A percentile compares a stretch with the other conserved stretches of the same genome.
These are phyloP conservation scores for Exutisphaerella laricina DNA, from an alignment of 2,329 filamentous ascomycete genomes.

Conservation along the genomic window DNA sequence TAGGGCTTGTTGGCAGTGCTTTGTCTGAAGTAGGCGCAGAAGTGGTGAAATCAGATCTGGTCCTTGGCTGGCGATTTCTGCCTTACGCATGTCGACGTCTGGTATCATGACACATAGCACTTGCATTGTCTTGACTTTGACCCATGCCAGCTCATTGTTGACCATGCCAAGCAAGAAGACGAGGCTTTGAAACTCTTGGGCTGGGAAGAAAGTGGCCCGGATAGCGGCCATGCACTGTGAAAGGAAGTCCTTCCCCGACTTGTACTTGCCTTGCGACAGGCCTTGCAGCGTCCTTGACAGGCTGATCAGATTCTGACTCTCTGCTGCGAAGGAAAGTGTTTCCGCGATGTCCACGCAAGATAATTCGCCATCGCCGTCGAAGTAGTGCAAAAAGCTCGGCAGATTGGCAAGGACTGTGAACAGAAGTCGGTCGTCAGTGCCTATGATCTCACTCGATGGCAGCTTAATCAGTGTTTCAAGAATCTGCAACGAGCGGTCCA, in stretches of 20 bases:
- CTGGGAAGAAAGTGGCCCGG: constrained; percentile 71
- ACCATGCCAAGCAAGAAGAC: constrained; percentile 87
- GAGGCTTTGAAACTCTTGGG: constrained; percentile 75
- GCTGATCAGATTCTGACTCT: constrained; percentile 61
- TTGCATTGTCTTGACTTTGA: constrained; percentile 89
- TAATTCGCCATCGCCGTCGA: constrained; percentile 60
- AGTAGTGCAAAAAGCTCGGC: constrained; percentile 72
- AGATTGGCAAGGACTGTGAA: constrained; percentile 89
- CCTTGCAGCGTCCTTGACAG: constrained; percentile 65
- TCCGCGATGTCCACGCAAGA: constrained; percentile 59
- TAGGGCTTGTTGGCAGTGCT: constrained; percentile 87
- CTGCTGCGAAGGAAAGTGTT: constrained; percentile 65
- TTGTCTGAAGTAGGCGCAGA: constrained; percentile 80
- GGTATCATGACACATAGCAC: constrained; percentile 80
- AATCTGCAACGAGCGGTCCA: constrained; percentile 69
- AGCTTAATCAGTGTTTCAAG: constrained; percentile 74
- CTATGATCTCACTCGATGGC: constrained; percentile 73
- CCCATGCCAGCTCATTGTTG: constrained; percentile 82
- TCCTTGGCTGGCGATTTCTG: constrained; percentile 82
- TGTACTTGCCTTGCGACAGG: constrained; percentile 63
- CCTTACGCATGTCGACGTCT: constrained; percentile 86
- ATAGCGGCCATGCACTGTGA: constrained; percentile 67
- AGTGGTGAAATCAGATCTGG: constrained; percentile 93
- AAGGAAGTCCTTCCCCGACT: constrained; percentile 69
- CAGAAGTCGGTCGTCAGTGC: constrained; percentile 73